Base-by-base conservation (phyloP, 139 green algal genomes). In the Astrephomene gubernaculifera region DNA sequence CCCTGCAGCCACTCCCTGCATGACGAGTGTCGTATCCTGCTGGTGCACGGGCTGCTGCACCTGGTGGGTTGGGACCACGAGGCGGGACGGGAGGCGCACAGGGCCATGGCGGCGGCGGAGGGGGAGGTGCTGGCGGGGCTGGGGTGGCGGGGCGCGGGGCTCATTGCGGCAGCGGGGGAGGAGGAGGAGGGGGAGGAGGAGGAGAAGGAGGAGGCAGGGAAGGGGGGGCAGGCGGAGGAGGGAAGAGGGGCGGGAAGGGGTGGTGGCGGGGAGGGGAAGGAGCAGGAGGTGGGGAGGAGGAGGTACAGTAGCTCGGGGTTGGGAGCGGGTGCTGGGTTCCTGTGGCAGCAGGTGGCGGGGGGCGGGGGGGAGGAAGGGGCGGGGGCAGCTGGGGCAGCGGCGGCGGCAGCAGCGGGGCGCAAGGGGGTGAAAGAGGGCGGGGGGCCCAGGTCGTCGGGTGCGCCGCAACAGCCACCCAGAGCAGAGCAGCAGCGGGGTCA, bases 31-130 rank as follows among this genome's bases (percentile, higher is more conserved):
- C 93, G 97, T 21, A 91, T 99, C 29, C 91, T 99, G 86, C 89
- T 99, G 69, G 92, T 99, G 69, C 97, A 99, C 82, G 97, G 95
- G 29, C n/a, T 98, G 80, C 91, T 99, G 87, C 97, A 99, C 89
- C 87, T 99, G 67, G 85, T 95, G 41, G 97, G 96, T 14, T 95
- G 92, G 65, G 97, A 99, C 84, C 97, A 99, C 79, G 97, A 99
- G 91, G 60, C 72, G n/a, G 90, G 92, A 54, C 45, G 88, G 41
- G 41, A 87, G 83, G 89, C 96, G 64, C 88, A 88, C 29, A 76
- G 87, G 17, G 87, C 91, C 54, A 97, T 97, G 96, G 92, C 90
- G n/a, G 82, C 86, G 21, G 83, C 90, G 17, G 97, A 99, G 90
- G 65, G 74, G 27, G 29, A 60, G 10, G 54, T 97, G 25, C 83